Percentiles rank a stretch among this genome's conserved stretches.
Evolutionary conservation across 1,284 basidiomycete species (phyloP).

Genomic region (Leccinum griseonigrum): DNA sequence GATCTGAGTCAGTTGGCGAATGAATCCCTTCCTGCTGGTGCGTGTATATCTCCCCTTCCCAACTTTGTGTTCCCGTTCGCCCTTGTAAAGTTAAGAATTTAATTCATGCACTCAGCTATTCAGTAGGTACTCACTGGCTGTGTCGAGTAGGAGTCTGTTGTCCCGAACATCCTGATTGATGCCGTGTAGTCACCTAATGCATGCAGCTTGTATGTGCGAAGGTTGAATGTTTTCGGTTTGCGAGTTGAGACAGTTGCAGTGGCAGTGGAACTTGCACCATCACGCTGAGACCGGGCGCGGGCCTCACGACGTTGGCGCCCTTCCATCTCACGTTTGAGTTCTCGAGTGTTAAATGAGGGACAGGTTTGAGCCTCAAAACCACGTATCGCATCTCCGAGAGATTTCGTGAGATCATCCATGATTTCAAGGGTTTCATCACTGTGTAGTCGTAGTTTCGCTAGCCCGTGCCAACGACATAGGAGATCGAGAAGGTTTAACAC

Average conservation of each 20-base stretch:
- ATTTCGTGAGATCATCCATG: neutral
- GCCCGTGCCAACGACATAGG: too few relatives aligned
- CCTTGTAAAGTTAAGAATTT: conserved; percentile 1
- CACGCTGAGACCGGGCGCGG: neutral
- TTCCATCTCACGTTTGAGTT: neutral
- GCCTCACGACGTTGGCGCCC: neutral
- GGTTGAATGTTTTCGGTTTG: conserved; percentile 18
- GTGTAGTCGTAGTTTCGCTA: conserved; percentile 17
- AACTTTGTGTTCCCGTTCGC: conserved; percentile 4
- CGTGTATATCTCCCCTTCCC: neutral
- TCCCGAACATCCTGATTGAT: conserved; percentile 5
- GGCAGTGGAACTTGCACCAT: neutral
- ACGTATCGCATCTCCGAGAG: neutral
- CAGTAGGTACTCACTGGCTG: conserved; percentile 1
- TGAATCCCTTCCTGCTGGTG: neutral
- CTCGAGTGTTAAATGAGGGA: conserved; percentile 1
- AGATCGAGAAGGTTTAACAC: too few relatives aligned
- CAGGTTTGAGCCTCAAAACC: neutral
- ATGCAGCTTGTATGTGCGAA: conserved; percentile 25
- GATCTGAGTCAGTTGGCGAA: neutral
- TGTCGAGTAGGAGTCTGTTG: neutral
- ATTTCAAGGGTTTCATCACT: conserved; percentile 5
- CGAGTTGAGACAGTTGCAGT: neutral
- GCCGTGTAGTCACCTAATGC: conserved; percentile 18
- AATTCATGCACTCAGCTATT: neutral